Evolutionary conservation across 345 rosid species (phyloP).

Genomic region (Citrus hindsii): DNA sequence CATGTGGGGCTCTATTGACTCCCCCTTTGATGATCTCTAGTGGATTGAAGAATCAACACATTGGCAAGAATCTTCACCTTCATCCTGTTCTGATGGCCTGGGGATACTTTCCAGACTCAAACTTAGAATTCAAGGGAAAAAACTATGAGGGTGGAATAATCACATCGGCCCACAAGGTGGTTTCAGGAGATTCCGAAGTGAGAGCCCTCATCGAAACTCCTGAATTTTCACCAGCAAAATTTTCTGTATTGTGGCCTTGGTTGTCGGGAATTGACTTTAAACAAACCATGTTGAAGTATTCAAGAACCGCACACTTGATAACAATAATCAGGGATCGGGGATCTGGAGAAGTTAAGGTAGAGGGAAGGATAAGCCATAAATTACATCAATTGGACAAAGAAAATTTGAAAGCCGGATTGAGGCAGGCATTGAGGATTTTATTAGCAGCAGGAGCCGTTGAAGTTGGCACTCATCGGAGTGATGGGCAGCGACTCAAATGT

Average conservation of each 20-base stretch:
- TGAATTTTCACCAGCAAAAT: conserved; percentile 42
- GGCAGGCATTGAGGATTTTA: conserved; percentile 49
- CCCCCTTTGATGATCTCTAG: conserved; percentile 82
- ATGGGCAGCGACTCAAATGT: conserved; percentile 45
- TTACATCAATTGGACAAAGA: conserved; percentile 34
- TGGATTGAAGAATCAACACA: conserved; percentile 65
- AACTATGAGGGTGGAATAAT: conserved; percentile 56
- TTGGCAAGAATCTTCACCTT: conserved; percentile 74
- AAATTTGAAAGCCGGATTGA: conserved; percentile 43
- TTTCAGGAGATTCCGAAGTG: conserved; percentile 30
- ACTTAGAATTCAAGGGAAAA: conserved; percentile 45
- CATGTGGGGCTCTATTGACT: conserved; percentile 75
- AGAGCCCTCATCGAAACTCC: conserved; percentile 63
- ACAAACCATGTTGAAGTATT: conserved; percentile 40
- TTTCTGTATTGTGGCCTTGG: conserved; percentile 44
- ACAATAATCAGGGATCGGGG: conserved; percentile 47
- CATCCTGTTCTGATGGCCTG: conserved; percentile 83
- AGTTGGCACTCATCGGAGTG: conserved; percentile 60
- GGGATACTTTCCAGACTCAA: conserved; percentile 88
- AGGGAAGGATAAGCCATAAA: conserved; percentile 36
- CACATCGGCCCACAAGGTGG: conserved; percentile 49
- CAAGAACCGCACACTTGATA: conserved; percentile 52
- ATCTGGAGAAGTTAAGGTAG: conserved; percentile 42
- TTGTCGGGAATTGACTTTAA: conserved; percentile 50
- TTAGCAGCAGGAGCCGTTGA: conserved; percentile 67